phyloP scores from a whole-genome alignment of 192 early-diverging fungal species.

The Jimgerdemannia lactiflua region DNA sequence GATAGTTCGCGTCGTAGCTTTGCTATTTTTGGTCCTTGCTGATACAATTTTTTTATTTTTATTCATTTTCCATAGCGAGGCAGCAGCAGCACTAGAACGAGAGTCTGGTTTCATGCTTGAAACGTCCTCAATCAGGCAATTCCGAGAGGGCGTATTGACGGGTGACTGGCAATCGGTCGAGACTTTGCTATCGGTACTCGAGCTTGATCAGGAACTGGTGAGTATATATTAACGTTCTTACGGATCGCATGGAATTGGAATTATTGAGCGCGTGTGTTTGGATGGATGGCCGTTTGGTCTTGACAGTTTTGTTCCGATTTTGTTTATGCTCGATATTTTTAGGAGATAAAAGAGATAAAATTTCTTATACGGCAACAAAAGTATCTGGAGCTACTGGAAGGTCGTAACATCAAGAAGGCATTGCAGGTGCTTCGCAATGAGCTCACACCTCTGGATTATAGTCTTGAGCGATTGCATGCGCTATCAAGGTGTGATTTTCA shows the following conservation, averaged over 20 bases:
- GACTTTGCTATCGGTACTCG: slow-evolving; percentile 34
- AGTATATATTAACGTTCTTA: not conserved
- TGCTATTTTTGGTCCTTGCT: not conserved
- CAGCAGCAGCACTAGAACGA: slow-evolving; percentile 64
- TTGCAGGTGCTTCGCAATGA: slow-evolving; percentile 77
- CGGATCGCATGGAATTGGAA: too few relatives aligned
- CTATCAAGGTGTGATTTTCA: slow-evolving; percentile 60
- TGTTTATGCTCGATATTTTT: too few relatives aligned
- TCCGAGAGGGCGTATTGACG: slow-evolving; percentile 67
- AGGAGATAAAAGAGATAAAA: slow-evolving; percentile 27
- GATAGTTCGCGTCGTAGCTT: not conserved
- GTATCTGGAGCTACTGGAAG: slow-evolving; percentile 85
- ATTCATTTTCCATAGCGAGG: slow-evolving; percentile 42
- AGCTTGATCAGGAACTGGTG: slow-evolving; percentile 39
- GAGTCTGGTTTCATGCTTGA: slow-evolving; percentile 84
- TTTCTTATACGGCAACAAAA: slow-evolving; percentile 89
- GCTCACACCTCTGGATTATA: slow-evolving; percentile 66
- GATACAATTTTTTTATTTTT: slow-evolving; percentile 1
- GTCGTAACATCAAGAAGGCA: slow-evolving; percentile 64
- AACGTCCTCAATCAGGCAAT: slow-evolving; percentile 59
- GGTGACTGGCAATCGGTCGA: slow-evolving; percentile 81
- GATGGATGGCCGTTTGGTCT: too few relatives aligned
- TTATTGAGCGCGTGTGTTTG: too few relatives aligned
- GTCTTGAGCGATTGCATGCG: slow-evolving; percentile 68
- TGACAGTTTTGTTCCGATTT: too few relatives aligned